Percentiles rank a stretch among this genome's conserved stretches.
Evolutionary conservation across 192 early-diverging fungal species (phyloP).

Genomic region (Piromyces finnis): DNA sequence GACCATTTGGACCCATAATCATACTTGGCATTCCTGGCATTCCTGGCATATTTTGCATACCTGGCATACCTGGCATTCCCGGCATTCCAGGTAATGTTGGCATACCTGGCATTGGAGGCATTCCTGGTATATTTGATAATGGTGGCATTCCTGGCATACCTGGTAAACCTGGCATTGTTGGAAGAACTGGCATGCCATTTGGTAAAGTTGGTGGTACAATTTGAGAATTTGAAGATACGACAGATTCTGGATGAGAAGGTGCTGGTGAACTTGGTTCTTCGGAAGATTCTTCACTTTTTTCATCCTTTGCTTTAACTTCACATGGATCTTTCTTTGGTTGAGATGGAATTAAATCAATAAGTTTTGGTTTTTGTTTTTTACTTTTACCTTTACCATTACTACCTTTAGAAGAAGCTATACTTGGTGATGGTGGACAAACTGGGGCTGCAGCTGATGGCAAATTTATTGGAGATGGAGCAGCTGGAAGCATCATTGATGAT

Average conservation of each 20-base stretch:
- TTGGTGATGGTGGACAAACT: not conserved
- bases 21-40: not conserved
- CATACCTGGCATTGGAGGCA: not conserved
- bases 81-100: not conserved
- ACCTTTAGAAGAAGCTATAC: not conserved
- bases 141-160: not conserved
- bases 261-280: not conserved
- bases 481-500: not conserved
- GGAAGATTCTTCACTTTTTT: not conserved
- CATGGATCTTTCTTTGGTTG: not conserved
- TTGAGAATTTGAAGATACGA: not conserved
- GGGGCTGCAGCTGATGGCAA: not conserved
- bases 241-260: not conserved
- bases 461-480: not conserved
- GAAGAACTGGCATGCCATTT: not conserved
- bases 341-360: not conserved
- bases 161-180: not conserved
- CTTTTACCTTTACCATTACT: not conserved
- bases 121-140: too few species aligned
- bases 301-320: not conserved
- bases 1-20: not conserved
- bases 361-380: not conserved
- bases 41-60: not conserved
- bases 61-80: not conserved
- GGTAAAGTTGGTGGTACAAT: not conserved